Evolutionary conservation across 78 protist genomes (phyloP), one percentile per base, ranked within the genome.

Genomic region (Tieghemostelium lacteum): DNA sequence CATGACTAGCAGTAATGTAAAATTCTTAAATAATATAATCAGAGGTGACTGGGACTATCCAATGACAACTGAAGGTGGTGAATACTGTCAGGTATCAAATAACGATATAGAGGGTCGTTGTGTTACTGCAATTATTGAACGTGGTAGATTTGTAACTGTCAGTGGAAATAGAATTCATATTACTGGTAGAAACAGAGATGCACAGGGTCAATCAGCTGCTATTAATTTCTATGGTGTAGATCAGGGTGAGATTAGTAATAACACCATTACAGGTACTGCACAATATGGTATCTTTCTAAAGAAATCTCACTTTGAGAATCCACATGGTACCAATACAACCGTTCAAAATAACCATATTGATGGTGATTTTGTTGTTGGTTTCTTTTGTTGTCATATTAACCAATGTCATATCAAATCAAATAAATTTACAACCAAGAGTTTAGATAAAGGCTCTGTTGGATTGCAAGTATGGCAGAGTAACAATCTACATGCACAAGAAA

Each of bases 31-130:
- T 54, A 83, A 83, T 29, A 69, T 55, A 29, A 31, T 83, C 16
- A 42, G 78, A 39, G 91, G 91, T 42, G 91, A 83, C 58, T 83
- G 91, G 91, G 91, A 83, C 20, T 83, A 69, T 29, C 39, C 78
- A 0, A 22, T 83, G 22, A 83, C 91, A 0, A 83, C 91, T 0
- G 91, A 83, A 24, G 73, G 88, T 28, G 76, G 80, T 24, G 54
- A 66, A n/a, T 22, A 67, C 24, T 66, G 80, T 39, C 28, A 6
- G 3, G 12, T 83, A 2, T 19, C 69, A 20, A 69, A 60, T 5
- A 83, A 83, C 22, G 91, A 83, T 69, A 34, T 83, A 0, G 49
- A 55, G n/a, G 91, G 91, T 28, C 29, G 55, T 6, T 42, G 29
- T 31, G 24, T 69, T 1, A 26, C 55, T 45, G 67, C 62, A 4